A percentile compares a stretch with the other conserved stretches of the same genome.
Evolutionary conservation across 257 asterid genomes (phyloP).

Genomic region (Salvia rosmarinus): DNA sequence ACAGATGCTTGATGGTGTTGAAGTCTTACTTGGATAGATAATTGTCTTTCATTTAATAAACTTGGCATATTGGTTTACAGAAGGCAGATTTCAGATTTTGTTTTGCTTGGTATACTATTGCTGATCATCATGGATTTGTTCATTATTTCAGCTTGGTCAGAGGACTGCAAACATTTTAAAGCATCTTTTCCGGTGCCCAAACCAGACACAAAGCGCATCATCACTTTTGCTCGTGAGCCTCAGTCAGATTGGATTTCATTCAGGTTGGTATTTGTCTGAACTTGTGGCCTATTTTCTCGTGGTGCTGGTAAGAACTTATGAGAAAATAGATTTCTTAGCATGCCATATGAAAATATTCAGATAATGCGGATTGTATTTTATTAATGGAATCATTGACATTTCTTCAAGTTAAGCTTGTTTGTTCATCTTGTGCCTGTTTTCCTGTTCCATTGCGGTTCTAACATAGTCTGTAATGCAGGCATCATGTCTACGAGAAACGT

Average conservation of each 20-base stretch:
- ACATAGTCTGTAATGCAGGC: constrained; percentile 57
- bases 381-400: background rate
- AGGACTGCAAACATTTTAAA: constrained; percentile 84
- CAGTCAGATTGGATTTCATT: constrained; percentile 81
- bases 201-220: constrained; percentile 81
- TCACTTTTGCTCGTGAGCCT: constrained; percentile 67
- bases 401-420: no score
- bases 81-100: background rate
- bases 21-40: background rate
- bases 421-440: background rate
- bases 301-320: background rate
- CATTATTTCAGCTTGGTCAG: constrained; percentile 71
- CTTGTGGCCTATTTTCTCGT: background rate
- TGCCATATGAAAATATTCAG: background rate
- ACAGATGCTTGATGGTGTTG: background rate
- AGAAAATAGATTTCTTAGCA: background rate
- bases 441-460: background rate
- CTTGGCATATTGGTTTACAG: background rate
- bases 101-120: background rate
- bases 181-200: constrained; percentile 91
- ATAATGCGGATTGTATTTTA: background rate
- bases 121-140: constrained; percentile 31
- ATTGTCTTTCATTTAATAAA: background rate
- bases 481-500: constrained; percentile 78
- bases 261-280: constrained; percentile 61